phyloP scores from a whole-genome alignment of 805 yeast genomes.

The Saturnispora hagleri region DNA sequence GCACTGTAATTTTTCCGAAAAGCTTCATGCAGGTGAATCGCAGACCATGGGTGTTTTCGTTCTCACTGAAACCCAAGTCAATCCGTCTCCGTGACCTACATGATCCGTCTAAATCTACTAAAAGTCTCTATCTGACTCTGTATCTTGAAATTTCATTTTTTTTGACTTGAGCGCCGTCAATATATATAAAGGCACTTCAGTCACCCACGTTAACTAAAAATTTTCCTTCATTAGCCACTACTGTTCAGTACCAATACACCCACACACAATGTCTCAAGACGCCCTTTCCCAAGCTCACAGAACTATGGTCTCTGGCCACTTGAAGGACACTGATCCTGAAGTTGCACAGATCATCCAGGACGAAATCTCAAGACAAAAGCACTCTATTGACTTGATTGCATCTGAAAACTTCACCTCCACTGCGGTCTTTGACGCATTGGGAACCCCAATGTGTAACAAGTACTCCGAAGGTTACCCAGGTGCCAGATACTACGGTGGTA shows the following conservation, averaged over 20 bases:
- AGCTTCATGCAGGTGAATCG: too few relatives aligned
- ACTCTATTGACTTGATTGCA: slow-evolving; percentile 86
- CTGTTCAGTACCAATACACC: background rate
- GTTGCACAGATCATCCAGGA: slow-evolving; percentile 66
- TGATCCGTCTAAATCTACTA: background rate
- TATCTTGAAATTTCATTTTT: background rate
- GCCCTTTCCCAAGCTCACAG: slow-evolving; percentile 61
- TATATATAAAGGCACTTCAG: background rate
- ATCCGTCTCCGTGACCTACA: background rate
- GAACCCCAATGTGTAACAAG: slow-evolving; percentile 95
- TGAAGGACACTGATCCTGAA: slow-evolving; percentile 72
- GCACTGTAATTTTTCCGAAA: too few relatives aligned
- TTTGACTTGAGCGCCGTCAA: background rate
- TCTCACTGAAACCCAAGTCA: background rate
- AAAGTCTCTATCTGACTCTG: background rate
- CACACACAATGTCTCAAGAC: slow-evolving; percentile 30
- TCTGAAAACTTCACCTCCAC: slow-evolving; percentile 94
- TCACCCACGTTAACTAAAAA: background rate
- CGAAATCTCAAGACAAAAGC: slow-evolving; percentile 81
- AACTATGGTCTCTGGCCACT: slow-evolving; percentile 53
- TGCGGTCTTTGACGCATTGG: slow-evolving; percentile 88
- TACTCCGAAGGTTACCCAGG: slow-evolving; percentile 99
- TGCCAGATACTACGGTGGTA: slow-evolving; percentile 97
- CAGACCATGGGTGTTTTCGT: too few relatives aligned
- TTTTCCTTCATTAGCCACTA: background rate